Evolutionary conservation across 208 protist genomes (phyloP).

Genomic region (Leishmania arabica): DNA sequence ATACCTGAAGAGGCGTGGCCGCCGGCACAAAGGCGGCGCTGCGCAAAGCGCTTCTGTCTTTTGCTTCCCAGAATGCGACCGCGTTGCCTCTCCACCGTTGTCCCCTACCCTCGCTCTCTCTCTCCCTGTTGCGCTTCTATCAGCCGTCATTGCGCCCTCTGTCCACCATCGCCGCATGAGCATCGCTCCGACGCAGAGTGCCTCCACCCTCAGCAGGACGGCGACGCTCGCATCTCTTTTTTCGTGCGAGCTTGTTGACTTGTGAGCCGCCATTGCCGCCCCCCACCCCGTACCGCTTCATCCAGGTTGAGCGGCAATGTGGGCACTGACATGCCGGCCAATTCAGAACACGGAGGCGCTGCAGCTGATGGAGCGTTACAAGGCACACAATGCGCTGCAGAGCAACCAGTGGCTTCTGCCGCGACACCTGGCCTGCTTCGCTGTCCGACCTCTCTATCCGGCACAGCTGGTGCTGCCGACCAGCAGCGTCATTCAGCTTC

Average conservation of each 20-base stretch:
- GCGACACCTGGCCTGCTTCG: conserved; percentile 34
- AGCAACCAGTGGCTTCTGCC: conserved; percentile 51
- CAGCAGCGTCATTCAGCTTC: conserved; percentile 9
- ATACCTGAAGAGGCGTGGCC: not conserved
- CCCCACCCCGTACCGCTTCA: not conserved
- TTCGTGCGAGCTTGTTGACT: not conserved
- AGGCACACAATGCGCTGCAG: conserved; percentile 23
- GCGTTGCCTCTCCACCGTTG: not conserved
- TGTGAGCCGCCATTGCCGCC: not conserved
- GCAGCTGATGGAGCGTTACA: conserved; percentile 24
- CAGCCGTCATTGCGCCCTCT: not conserved
- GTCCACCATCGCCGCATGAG: not conserved
- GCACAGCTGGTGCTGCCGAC: conserved; percentile 32
- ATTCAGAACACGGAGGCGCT: conserved; percentile 31
- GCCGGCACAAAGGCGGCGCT: not conserved
- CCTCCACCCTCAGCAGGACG: not conserved
- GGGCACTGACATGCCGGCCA: conserved; percentile 36
- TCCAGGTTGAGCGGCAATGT: conserved; percentile 23
- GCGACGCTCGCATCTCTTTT: not conserved
- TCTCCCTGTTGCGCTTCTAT: not conserved
- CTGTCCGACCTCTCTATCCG: conserved; percentile 18
- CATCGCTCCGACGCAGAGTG: not conserved
- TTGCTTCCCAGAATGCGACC: not conserved
- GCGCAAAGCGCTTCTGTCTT: not conserved
- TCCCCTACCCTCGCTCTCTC: not conserved